Evolutionary conservation across 768 basidiomycete species (phyloP), one percentile per base, ranked within the genome.

Genomic region (Kwoniella mangroviensis): DNA sequence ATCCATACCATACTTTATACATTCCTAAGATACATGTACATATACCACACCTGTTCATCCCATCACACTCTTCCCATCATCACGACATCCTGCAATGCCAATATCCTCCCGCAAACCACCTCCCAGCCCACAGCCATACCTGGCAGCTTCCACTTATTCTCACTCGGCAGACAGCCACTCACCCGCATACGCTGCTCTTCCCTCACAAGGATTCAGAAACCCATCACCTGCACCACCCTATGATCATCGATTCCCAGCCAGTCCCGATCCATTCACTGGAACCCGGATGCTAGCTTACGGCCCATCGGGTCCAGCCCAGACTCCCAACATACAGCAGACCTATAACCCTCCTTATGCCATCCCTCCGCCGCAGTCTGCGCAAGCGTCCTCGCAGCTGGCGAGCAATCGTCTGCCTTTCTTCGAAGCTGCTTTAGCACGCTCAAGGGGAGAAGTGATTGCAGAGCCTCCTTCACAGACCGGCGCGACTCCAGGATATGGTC

Each of bases 361-460:
- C n/a, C 67, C 67, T 17, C 67, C 60, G 3, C 45, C 66, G 52
- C 56, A 53, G 21, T 49, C 28, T n/a, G n/a, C 21, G 13, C 56
- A 17, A 22, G 52, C 64, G 4, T 10, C 45, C 13, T 49, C 51
- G 7, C 45, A 42, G 19, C 4, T 42, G 11, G 55, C 42, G 13
- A 34, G 43, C 3, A 51, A 28, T 40, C 45, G 75, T 11, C 55
- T 78, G 15, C 77, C 77, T 1, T 74, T 72, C 65, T 78, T 78
- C 51, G 77, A 78, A 53, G 77, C 77, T 12, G 77, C 77, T 3
- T 49, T 78, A 13, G 77, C 77, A 26, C 74, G 77, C 2, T 70
- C 74, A 2, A 65, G 73, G 40, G 67, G 74, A 12, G 69, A 69
- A n/a, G 61, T n/a, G 19, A 21, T 49, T 2, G 19, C 54, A 12